Evolutionary conservation across 345 rosid species (phyloP).

Genomic region (Salix purpurea): DNA sequence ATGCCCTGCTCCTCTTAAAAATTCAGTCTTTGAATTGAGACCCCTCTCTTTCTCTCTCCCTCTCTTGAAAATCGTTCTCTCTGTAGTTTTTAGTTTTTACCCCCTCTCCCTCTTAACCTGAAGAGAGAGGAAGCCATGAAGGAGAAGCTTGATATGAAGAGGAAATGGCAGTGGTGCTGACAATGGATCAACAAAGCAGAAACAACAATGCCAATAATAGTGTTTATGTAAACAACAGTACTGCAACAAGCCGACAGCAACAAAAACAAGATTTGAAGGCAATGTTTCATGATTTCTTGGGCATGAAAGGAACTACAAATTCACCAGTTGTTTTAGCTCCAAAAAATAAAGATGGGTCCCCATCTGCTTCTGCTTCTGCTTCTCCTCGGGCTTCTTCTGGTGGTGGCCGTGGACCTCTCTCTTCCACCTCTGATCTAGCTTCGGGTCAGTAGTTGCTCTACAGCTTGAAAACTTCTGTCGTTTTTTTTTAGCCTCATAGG

Average conservation of each 20-base stretch:
- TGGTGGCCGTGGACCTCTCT: slow-evolving; percentile 56
- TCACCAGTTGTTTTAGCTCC: slow-evolving; percentile 36
- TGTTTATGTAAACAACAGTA: background rate
- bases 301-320: slow-evolving; percentile 46
- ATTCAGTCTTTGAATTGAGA: background rate
- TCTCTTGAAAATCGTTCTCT: slow-evolving; percentile 27
- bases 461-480: background rate
- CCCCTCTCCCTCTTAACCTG: slow-evolving; percentile 10
- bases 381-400: slow-evolving; percentile 51
- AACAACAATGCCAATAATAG: slow-evolving; percentile 18
- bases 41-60: slow-evolving; percentile 5
- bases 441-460: slow-evolving; percentile 39
- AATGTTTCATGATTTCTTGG: slow-evolving; percentile 86
- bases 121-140: slow-evolving; percentile 24
- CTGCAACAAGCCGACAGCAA: slow-evolving; percentile 17
- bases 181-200: slow-evolving; percentile 43
- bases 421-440: slow-evolving; percentile 83
- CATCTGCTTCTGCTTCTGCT: slow-evolving; percentile 45
- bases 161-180: slow-evolving; percentile 46
- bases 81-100: slow-evolving; percentile 14
- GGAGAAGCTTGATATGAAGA: slow-evolving; percentile 13
- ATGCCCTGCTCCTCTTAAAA: slow-evolving; percentile 26
- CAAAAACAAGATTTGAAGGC: slow-evolving; percentile 40
- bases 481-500: background rate
- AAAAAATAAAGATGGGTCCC: slow-evolving; percentile 35